Percentiles rank a stretch among this genome's conserved stretches.
phyloP scores from a whole-genome alignment of 78 protist species.

The Dictyostelium intermedium region DNA sequence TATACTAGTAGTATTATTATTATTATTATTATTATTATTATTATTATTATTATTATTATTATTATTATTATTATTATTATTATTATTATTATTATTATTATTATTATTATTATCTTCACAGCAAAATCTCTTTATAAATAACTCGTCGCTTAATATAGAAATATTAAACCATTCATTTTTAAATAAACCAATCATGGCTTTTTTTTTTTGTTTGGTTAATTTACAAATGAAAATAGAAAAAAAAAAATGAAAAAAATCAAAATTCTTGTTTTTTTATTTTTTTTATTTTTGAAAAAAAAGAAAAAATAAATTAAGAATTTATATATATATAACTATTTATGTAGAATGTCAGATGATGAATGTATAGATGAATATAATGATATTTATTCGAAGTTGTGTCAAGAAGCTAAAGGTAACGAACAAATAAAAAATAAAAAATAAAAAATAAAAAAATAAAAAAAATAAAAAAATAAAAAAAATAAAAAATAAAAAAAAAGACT shows the following conservation, averaged over 20 bases:
- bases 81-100: neutral
- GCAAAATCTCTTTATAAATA: neutral
- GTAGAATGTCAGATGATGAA: constrained; percentile 16
- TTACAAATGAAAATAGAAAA: neutral
- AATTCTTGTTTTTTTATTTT: neutral
- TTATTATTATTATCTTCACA: neutral
- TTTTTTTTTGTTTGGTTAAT: neutral
- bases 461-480: neutral
- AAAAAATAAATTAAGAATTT: neutral
- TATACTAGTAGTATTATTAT: no score
- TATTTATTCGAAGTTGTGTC: neutral
- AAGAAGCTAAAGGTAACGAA: constrained; percentile 32
- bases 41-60: no score
- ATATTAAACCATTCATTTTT: constrained; percentile 13
- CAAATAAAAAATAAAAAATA: neutral
- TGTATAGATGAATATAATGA: neutral
- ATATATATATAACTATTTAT: neutral
- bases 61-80: no score
- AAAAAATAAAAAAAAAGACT: neutral
- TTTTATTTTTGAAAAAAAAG: neutral
- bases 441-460: neutral
- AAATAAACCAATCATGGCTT: neutral
- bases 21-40: no score
- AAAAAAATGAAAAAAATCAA: neutral
- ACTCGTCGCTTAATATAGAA: neutral